A percentile compares a stretch with the other conserved stretches of the same genome.
phyloP scores from a whole-genome alignment of 768 basidiomycete species.

The Pleurotus djamor region DNA sequence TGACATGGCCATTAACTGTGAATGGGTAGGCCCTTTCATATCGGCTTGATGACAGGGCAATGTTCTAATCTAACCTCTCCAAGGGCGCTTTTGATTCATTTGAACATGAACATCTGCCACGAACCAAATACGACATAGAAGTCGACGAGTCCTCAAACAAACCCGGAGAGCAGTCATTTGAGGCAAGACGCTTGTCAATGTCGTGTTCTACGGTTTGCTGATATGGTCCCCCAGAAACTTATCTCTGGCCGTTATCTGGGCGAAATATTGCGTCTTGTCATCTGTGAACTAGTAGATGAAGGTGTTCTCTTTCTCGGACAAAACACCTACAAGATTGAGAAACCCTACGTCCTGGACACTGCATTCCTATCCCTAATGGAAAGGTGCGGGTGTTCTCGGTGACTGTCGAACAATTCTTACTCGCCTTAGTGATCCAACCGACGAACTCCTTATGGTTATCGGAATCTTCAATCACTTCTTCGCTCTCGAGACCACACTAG shows the following conservation, averaged over 20 bases:
- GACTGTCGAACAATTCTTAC: constrained; percentile 7
- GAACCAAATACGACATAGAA: constrained; percentile 90
- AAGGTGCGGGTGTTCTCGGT: constrained; percentile 46
- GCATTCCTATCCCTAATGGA: constrained; percentile 98
- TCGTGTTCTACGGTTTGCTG: neutral
- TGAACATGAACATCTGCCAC: constrained; percentile 89
- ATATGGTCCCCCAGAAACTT: constrained; percentile 61
- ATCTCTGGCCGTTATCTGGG: constrained; percentile 96
- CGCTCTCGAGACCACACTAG: constrained; percentile 91
- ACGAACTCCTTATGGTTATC: constrained; percentile 94
- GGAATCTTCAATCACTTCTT: constrained; percentile 99
- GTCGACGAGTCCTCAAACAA: constrained; percentile 97
- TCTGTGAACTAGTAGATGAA: constrained; percentile 94
- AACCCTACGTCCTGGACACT: constrained; percentile 90
- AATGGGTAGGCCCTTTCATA: constrained; percentile 61
- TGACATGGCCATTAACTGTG: constrained; percentile 96
- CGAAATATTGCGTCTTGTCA: constrained; percentile 92
- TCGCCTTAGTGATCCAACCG: constrained; percentile 78
- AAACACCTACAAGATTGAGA: constrained; percentile 98
- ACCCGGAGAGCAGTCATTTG: constrained; percentile 92
- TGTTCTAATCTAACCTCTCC: neutral
- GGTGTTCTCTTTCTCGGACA: constrained; percentile 98
- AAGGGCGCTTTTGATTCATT: constrained; percentile 98
- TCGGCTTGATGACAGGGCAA: neutral
- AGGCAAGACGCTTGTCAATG: constrained; percentile 41